Conservation (phyloP, 495 filamentous ascomycete species). For the Xylaria longipes region DNA sequence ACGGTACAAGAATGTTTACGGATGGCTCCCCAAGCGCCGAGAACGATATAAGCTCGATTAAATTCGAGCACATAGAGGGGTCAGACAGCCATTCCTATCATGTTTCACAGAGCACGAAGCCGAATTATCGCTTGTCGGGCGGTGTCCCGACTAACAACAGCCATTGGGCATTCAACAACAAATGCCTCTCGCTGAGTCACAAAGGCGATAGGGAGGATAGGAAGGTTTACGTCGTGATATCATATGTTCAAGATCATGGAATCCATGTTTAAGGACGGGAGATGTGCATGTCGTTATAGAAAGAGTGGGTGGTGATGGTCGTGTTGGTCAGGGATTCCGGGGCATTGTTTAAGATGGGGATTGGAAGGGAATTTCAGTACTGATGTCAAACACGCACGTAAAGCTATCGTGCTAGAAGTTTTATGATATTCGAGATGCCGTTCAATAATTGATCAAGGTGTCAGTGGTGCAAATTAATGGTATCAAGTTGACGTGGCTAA, state of each 20-base stretch:
- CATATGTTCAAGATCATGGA: slow-evolving; percentile 17
- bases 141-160: slow-evolving; percentile 12
- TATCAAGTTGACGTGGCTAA: background rate
- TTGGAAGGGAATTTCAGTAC: no score
- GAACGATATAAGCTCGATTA: background rate
- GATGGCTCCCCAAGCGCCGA: background rate
- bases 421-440: background rate
- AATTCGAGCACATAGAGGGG: background rate
- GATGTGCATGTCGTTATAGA: background rate
- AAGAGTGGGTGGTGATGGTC: background rate
- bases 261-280: background rate
- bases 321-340: background rate
- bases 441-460: background rate
- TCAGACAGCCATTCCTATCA: background rate
- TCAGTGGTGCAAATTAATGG: background rate
- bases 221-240: slow-evolving; percentile 5
- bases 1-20: slow-evolving; percentile 21
- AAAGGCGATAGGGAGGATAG: background rate
- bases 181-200: slow-evolving; percentile 9
- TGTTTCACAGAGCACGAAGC: background rate
- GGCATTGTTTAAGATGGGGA: background rate
- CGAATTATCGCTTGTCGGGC: background rate
- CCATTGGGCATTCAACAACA: slow-evolving; percentile 11
- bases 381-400: background rate
- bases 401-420: background rate